phyloP scores from a whole-genome alignment of 208 protist species.

The Crithidia mellificae region DNA sequence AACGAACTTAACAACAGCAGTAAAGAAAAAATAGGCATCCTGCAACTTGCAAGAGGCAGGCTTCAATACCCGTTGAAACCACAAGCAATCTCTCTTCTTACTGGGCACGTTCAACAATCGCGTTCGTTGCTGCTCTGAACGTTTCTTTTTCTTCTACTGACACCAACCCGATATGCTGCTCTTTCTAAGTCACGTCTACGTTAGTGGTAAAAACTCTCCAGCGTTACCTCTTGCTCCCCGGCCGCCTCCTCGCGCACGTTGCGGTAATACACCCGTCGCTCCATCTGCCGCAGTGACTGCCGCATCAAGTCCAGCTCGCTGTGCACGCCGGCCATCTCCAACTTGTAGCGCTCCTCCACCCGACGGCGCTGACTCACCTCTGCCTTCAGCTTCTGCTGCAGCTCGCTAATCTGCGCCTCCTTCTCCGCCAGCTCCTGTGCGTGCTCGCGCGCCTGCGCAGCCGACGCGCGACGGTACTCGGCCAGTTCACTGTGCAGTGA shows the following conservation, averaged over 20 bases:
- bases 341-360: slow-evolving; percentile 50
- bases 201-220: slow-evolving; percentile 36
- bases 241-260: slow-evolving; percentile 30
- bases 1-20: too few species aligned
- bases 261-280: slow-evolving; percentile 74
- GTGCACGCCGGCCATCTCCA: slow-evolving; percentile 71
- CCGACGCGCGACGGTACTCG: slow-evolving; percentile 19
- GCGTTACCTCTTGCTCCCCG: slow-evolving; percentile 17
- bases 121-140: too few species aligned
- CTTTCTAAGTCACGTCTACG: slow-evolving; percentile 2
- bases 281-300: slow-evolving; percentile 70
- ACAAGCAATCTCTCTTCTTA: too few species aligned
- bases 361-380: slow-evolving; percentile 32
- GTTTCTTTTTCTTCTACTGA: too few species aligned
- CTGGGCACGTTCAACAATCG: too few species aligned
- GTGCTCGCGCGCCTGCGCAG: slow-evolving; percentile 18
- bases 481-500: slow-evolving; percentile 37
- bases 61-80: too few species aligned
- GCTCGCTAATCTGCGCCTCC: slow-evolving; percentile 18
- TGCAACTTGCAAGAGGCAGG: too few species aligned
- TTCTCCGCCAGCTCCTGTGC: slow-evolving; percentile 17
- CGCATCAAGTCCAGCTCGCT: slow-evolving; percentile 82
- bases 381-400: slow-evolving; percentile 31
- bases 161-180: too few species aligned
- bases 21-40: too few species aligned